Evolutionary conservation across 1,139 yeast genomes (phyloP).

Genomic region (Debaryomycetaceae sp.): DNA sequence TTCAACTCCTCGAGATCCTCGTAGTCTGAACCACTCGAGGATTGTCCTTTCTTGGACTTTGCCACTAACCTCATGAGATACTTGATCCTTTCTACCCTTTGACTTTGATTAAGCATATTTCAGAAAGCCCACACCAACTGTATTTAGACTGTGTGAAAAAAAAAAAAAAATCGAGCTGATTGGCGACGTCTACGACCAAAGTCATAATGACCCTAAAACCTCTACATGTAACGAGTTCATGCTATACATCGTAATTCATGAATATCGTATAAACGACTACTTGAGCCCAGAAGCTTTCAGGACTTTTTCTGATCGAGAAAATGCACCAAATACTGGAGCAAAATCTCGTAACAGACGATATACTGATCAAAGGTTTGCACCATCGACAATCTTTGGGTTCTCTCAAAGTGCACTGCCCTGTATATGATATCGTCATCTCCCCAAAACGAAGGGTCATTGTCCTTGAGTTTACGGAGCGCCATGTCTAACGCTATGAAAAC

Average conservation of each 20-base stretch:
- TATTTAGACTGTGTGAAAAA: background rate
- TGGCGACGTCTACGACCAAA: no score
- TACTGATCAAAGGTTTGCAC: constrained; percentile 46
- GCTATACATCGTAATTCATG: background rate
- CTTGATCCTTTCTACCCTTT: background rate
- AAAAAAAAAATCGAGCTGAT: no score
- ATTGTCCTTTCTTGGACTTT: background rate
- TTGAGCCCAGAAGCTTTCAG: background rate
- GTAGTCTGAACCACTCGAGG: constrained; percentile 2
- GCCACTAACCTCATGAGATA: background rate
- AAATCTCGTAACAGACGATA: constrained; percentile 40
- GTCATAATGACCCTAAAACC: no score
- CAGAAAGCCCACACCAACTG: background rate
- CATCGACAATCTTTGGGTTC: constrained; percentile 45
- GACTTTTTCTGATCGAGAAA: constrained; percentile 2
- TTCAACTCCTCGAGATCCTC: constrained; percentile 1
- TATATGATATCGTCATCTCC: constrained; percentile 49
- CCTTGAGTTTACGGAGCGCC: constrained; percentile 17
- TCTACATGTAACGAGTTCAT: background rate
- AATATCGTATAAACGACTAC: background rate
- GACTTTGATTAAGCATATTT: background rate
- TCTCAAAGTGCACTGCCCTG: constrained; percentile 36
- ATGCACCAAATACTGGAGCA: constrained; percentile 24
- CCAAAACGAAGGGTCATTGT: constrained; percentile 11
- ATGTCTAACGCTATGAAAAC: constrained; percentile 59